Evolutionary conservation across 306 rosid genomes (phyloP).

Genomic region (Biancaea sappan): DNA sequence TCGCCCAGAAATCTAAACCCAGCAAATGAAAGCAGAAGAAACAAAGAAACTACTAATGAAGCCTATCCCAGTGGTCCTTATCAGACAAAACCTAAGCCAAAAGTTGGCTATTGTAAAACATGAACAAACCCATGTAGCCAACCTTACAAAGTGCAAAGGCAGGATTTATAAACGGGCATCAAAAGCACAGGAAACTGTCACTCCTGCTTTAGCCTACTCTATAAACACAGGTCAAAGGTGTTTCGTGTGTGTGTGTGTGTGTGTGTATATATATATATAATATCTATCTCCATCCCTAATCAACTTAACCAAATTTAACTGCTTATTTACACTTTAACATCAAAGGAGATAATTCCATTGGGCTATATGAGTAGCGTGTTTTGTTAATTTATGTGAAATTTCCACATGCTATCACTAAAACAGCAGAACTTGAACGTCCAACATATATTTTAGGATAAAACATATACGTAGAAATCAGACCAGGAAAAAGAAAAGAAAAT

Average conservation of each 20-base stretch:
- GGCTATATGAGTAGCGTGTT: neutral
- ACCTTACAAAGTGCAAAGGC: conserved; percentile 3
- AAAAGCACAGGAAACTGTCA: conserved; percentile 24
- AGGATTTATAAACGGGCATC: conserved; percentile 1
- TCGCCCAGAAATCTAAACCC: neutral
- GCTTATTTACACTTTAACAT: neutral
- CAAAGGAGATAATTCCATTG: conserved; percentile 6
- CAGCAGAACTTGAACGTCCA: conserved; percentile 2
- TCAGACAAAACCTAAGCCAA: conserved; percentile 3
- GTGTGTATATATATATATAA: neutral
- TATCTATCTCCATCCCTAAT: conserved; percentile 3
- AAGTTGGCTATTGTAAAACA: neutral
- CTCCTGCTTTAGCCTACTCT: conserved; percentile 1
- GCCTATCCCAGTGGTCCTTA: neutral
- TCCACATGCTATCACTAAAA: conserved; percentile 25
- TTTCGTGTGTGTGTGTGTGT: too few species aligned
- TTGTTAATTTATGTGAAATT: neutral
- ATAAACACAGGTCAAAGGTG: neutral
- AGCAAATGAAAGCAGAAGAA: neutral
- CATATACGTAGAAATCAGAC: conserved; percentile 12
- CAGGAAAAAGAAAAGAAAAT: neutral
- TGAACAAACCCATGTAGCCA: conserved; percentile 5
- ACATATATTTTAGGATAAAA: conserved; percentile 14
- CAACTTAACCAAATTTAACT: conserved; percentile 11
- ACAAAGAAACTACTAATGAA: neutral